Conservation (phyloP, 164 flowering plant genomes). For the Chloranthus sessilifolius region DNA sequence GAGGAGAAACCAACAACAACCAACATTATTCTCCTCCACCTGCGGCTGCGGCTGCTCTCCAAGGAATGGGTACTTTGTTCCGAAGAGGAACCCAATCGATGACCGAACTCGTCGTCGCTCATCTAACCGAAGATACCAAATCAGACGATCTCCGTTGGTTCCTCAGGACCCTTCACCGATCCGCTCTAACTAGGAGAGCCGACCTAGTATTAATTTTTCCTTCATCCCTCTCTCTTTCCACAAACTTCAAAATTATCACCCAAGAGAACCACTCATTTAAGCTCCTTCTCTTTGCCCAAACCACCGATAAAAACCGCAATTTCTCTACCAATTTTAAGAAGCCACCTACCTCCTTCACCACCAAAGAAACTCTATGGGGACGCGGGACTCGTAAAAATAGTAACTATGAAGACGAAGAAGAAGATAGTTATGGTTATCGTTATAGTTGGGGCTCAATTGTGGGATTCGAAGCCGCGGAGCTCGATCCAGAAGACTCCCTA, state of each 20-base stretch:
- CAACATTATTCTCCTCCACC: neutral
- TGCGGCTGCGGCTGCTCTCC: too few relatives aligned
- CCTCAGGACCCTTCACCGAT: conserved; percentile 42
- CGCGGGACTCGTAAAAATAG: conserved; percentile 11
- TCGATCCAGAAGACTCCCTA: conserved; percentile 80
- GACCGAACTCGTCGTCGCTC: conserved; percentile 69
- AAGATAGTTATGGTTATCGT: conserved; percentile 21
- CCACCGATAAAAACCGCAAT: conserved; percentile 7
- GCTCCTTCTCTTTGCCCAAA: conserved; percentile 39
- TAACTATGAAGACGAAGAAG: conserved; percentile 1
- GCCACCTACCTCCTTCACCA: conserved; percentile 6
- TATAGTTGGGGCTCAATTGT: conserved; percentile 74
- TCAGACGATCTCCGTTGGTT: conserved; percentile 42
- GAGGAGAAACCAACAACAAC: neutral
- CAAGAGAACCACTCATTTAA: conserved; percentile 59
- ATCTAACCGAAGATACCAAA: conserved; percentile 34
- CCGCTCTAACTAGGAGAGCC: conserved; percentile 43
- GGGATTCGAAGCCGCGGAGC: conserved; percentile 63
- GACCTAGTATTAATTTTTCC: conserved; percentile 53
- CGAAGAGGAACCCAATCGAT: conserved; percentile 59
- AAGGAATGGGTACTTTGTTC: conserved; percentile 68
- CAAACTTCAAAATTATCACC: conserved; percentile 23
- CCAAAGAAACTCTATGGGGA: conserved; percentile 61
- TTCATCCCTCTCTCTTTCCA: conserved; percentile 16
- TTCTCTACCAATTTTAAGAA: conserved; percentile 22